Conservation (phyloP, 345 rosid species). For the Limnanthes douglasii region DNA sequence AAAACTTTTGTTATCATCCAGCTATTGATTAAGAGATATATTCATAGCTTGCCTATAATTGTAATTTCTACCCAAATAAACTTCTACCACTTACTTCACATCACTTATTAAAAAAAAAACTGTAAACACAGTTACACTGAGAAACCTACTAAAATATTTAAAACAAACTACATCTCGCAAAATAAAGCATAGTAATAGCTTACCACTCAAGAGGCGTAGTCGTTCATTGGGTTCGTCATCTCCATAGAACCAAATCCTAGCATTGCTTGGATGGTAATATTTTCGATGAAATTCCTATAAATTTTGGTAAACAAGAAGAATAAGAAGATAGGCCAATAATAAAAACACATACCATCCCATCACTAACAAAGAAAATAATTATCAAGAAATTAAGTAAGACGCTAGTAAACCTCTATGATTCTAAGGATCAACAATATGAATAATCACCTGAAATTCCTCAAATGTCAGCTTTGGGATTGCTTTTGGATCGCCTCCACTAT, state of each 20-base stretch:
- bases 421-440: not conserved
- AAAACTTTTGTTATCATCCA: no score
- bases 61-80: no score
- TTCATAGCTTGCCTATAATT: no score
- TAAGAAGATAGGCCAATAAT: constrained; percentile 4
- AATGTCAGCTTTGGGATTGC: constrained; percentile 76
- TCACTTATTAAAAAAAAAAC: no score
- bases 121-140: no score
- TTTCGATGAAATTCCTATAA: constrained; percentile 78
- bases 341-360: not conserved
- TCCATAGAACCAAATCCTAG: constrained; percentile 96
- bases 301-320: constrained; percentile 6
- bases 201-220: constrained; percentile 75
- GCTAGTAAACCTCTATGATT: no score
- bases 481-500: constrained; percentile 96
- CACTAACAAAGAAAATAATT: not conserved
- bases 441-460: constrained; percentile 63
- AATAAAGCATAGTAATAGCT: constrained; percentile 5
- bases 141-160: not conserved
- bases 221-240: constrained; percentile 84
- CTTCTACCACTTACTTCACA: no score
- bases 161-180: not conserved
- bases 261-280: constrained; percentile 92
- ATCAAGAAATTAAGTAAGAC: no score
- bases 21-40: no score